Conservation (phyloP, 164 flowering plant species). For the Brasenia schreberi region DNA sequence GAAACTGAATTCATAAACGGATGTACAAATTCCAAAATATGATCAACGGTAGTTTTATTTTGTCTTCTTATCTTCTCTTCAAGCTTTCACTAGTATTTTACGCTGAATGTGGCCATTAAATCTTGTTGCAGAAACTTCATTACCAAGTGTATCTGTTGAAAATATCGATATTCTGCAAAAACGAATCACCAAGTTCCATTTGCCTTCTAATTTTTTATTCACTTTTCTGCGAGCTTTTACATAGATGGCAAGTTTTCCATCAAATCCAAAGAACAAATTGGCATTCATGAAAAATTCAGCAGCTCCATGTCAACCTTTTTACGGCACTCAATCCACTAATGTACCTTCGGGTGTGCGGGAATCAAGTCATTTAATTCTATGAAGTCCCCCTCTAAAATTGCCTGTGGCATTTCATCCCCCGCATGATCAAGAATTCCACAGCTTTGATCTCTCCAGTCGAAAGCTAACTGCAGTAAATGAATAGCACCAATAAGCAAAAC, state of each 20-base stretch:
- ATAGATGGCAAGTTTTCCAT: too few species aligned
- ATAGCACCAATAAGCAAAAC: not conserved
- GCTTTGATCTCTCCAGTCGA: not conserved
- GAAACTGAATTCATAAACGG: not conserved
- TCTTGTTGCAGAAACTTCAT: not conserved
- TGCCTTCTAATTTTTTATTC: too few species aligned
- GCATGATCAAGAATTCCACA: not conserved
- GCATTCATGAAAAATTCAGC: too few species aligned
- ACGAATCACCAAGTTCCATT: not conserved
- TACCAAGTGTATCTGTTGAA: not conserved
- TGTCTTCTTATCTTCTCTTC: not conserved
- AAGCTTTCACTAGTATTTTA: not conserved
- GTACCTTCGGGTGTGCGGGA: not conserved
- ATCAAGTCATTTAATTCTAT: not conserved
- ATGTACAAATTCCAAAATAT: not conserved
- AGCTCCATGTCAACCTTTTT: too few species aligned
- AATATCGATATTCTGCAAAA: not conserved
- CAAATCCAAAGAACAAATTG: too few species aligned
- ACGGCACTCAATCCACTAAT: not conserved
- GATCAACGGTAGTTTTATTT: not conserved
- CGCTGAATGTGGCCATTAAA: not conserved
- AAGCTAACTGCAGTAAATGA: not conserved
- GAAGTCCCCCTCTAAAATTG: not conserved
- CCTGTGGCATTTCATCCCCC: not conserved
- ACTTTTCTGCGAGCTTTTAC: too few species aligned